Percentiles rank a stretch among this genome's conserved stretches.
phyloP scores from a whole-genome alignment of 179 eudicot genomes.

The Beta lomatogona region DNA sequence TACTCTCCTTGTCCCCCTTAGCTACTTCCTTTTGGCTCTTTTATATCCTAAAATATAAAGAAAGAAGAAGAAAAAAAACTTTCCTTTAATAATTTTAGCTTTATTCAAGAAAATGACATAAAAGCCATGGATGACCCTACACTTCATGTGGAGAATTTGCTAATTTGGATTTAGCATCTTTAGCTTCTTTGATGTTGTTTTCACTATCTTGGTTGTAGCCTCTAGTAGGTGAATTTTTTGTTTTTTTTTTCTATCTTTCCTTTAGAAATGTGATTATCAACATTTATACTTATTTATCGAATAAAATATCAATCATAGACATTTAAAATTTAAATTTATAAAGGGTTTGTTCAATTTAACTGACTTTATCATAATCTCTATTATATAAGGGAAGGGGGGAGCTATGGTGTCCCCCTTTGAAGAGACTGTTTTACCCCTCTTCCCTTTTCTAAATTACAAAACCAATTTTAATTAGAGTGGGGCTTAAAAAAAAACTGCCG shows the following conservation, averaged over 20 bases:
- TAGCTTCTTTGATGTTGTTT: constrained; percentile 21
- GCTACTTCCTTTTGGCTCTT: constrained; percentile 6
- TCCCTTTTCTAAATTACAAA: too few relatives aligned
- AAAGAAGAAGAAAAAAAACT: background rate
- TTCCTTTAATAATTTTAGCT: background rate
- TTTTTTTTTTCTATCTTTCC: background rate
- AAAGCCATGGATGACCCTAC: constrained; percentile 25
- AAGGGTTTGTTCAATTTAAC: too few relatives aligned
- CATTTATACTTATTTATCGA: background rate
- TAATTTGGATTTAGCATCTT: background rate
- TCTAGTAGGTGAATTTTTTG: background rate
- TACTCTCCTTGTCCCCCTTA: background rate
- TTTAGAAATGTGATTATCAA: background rate
- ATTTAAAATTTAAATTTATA: too few relatives aligned
- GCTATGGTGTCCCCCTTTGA: too few relatives aligned
- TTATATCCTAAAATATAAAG: background rate
- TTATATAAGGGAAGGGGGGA: too few relatives aligned
- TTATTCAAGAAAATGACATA: constrained; percentile 20
- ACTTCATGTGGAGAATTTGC: constrained; percentile 21
- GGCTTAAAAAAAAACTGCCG: too few relatives aligned
- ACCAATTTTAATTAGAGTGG: too few relatives aligned
- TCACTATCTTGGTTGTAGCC: constrained; percentile 7
- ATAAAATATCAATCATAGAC: too few relatives aligned
- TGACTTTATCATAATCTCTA: too few relatives aligned
- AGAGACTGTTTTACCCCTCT: too few relatives aligned